Conservation (phyloP, 371 early-diverging fungal species). For the Mucor velutinosus region DNA sequence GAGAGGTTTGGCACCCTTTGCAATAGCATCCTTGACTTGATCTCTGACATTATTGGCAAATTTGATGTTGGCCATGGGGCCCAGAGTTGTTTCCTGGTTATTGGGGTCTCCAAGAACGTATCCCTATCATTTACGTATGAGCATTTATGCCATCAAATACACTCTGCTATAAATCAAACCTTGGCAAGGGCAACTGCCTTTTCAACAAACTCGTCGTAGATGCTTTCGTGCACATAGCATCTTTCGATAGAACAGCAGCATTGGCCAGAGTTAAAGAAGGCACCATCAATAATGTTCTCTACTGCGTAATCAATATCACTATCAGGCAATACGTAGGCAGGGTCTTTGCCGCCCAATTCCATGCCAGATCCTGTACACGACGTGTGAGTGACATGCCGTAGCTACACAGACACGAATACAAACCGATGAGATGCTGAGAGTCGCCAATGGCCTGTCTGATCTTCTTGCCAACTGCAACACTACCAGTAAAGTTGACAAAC, state of each 20-base stretch:
- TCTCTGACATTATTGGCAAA: conserved; percentile 72
- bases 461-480: conserved; percentile 74
- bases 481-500: conserved; percentile 85
- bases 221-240: conserved; percentile 77
- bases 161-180: conserved; percentile 29
- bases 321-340: conserved; percentile 83
- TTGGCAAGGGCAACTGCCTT: conserved; percentile 67
- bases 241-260: conserved; percentile 85
- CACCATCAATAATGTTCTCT: conserved; percentile 81
- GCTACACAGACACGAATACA: neutral
- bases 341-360: conserved; percentile 89
- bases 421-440: conserved; percentile 67
- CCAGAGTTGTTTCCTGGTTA: conserved; percentile 68
- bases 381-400: neutral
- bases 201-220: conserved; percentile 76
- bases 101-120: conserved; percentile 71
- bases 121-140: conserved; percentile 15
- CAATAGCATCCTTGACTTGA: conserved; percentile 74
- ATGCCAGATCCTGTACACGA: conserved; percentile 61
- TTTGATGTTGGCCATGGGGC: conserved; percentile 76
- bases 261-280: conserved; percentile 87
- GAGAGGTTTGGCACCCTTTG: conserved; percentile 69
- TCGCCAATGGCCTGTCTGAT: conserved; percentile 65
- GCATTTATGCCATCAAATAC: neutral
- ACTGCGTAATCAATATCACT: conserved; percentile 71